Evolutionary conservation across 192 early-diverging fungal species (phyloP).

Genomic region (Diversispora eburnea): DNA sequence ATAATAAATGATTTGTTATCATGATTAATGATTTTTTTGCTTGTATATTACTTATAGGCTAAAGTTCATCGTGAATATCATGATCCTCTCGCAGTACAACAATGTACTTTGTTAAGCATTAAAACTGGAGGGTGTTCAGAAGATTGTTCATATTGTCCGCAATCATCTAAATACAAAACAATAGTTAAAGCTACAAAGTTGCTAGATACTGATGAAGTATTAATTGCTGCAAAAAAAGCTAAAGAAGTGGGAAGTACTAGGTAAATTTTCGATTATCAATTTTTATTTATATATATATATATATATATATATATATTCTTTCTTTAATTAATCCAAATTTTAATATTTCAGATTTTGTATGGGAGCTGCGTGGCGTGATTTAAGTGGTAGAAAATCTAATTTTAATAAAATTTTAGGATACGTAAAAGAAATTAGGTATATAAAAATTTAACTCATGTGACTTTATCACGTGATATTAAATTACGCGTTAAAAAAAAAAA

Average conservation of each 20-base stretch:
- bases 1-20: too few relatives aligned
- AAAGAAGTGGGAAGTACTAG: slow-evolving; percentile 74
- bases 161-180: slow-evolving; percentile 73
- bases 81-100: slow-evolving; percentile 70
- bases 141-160: slow-evolving; percentile 81
- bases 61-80: slow-evolving; percentile 70
- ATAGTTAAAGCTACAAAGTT: slow-evolving; percentile 66
- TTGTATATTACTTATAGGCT: slow-evolving; percentile 43
- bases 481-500: too few relatives aligned
- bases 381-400: slow-evolving; percentile 76
- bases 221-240: slow-evolving; percentile 66
- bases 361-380: slow-evolving; percentile 83
- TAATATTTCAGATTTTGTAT: slow-evolving; percentile 64
- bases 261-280: too few relatives aligned
- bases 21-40: background rate
- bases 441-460: background rate
- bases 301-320: too few relatives aligned
- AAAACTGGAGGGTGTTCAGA: slow-evolving; percentile 83
- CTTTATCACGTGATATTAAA: background rate
- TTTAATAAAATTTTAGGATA: slow-evolving; percentile 73
- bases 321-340: background rate
- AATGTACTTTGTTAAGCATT: slow-evolving; percentile 75
- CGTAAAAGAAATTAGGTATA: slow-evolving; percentile 70
- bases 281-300: too few relatives aligned
- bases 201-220: slow-evolving; percentile 63